Evolutionary conservation across 805 yeast species (phyloP).

Genomic region (Lachancea sp.): DNA sequence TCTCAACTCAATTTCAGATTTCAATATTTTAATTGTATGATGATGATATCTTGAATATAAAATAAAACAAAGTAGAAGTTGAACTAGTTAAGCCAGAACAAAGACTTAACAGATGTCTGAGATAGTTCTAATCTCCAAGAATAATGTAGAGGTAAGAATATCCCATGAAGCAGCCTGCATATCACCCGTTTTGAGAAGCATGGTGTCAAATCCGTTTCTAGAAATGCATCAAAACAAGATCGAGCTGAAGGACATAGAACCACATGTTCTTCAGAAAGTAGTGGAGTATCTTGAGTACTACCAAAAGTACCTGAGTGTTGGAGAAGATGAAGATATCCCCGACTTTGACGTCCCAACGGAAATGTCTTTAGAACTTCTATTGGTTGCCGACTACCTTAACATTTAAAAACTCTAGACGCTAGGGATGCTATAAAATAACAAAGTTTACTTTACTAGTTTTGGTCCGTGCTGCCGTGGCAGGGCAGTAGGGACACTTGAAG

Average conservation of each 20-base stretch:
- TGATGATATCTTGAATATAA: too few relatives aligned
- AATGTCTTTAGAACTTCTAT: slow-evolving; percentile 81
- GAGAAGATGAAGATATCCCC: slow-evolving; percentile 49
- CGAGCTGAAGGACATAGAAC: slow-evolving; percentile 56
- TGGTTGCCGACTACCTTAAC: slow-evolving; percentile 76
- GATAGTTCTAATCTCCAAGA: slow-evolving; percentile 68
- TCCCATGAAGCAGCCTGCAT: slow-evolving; percentile 70
- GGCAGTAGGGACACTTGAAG: slow-evolving; percentile 72
- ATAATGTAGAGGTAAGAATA: slow-evolving; percentile 56
- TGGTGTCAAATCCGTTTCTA: slow-evolving; percentile 51
- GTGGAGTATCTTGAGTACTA: slow-evolving; percentile 81
- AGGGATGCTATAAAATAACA: slow-evolving; percentile 21
- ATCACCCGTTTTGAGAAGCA: slow-evolving; percentile 54
- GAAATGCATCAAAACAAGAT: slow-evolving; percentile 56
- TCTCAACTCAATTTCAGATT: too few relatives aligned
- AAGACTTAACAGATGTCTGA: slow-evolving; percentile 11
- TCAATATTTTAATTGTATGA: too few relatives aligned
- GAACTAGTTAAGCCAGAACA: too few relatives aligned
- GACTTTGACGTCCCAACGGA: slow-evolving; percentile 91
- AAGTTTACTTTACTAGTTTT: slow-evolving; percentile 42
- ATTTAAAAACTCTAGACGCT: slow-evolving; percentile 12
- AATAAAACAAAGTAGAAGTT: too few relatives aligned
- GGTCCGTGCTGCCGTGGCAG: slow-evolving; percentile 40
- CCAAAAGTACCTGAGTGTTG: slow-evolving; percentile 54
- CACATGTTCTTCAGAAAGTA: slow-evolving; percentile 65